Evolutionary conservation across 2,329 filamentous ascomycete species (phyloP).

Genomic region (Alternaria sp.): DNA sequence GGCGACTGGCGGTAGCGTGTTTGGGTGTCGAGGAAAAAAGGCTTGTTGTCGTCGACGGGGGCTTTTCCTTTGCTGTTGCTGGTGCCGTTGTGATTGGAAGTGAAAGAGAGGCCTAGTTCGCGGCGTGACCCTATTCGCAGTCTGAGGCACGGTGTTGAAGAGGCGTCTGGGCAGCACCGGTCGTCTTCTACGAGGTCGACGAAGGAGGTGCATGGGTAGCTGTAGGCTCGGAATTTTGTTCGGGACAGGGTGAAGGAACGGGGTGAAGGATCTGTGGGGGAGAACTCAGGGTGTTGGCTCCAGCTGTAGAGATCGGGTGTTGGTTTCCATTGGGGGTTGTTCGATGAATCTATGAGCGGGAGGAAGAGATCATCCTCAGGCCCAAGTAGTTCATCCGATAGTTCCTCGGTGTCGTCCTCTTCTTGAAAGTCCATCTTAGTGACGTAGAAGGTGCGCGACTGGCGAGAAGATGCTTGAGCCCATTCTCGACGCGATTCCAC

Average conservation of each 20-base stretch:
- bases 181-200: slow-evolving; percentile 66
- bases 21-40: slow-evolving; percentile 14
- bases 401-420: background rate
- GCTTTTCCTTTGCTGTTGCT: slow-evolving; percentile 9
- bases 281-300: slow-evolving; percentile 56
- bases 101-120: slow-evolving; percentile 33
- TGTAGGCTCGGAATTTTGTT: slow-evolving; percentile 64
- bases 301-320: slow-evolving; percentile 50
- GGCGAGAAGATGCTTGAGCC: slow-evolving; percentile 60
- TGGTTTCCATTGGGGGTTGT: slow-evolving; percentile 49
- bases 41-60: slow-evolving; percentile 1
- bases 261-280: slow-evolving; percentile 52
- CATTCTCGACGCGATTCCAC: slow-evolving; percentile 75
- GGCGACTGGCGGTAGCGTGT: slow-evolving; percentile 36
- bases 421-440: slow-evolving; percentile 57
- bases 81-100: background rate
- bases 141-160: slow-evolving; percentile 48
- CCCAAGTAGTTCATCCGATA: slow-evolving; percentile 13
- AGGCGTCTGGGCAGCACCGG: slow-evolving; percentile 26
- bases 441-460: slow-evolving; percentile 70
- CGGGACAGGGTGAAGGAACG: slow-evolving; percentile 59
- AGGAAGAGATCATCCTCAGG: slow-evolving; percentile 40
- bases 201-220: slow-evolving; percentile 60
- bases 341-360: slow-evolving; percentile 33
- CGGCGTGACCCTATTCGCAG: slow-evolving; percentile 59